Evolutionary conservation across 108 stramenopile species (phyloP), one percentile per base, ranked within the genome.

Genomic region (Conticribra weissflogii): DNA sequence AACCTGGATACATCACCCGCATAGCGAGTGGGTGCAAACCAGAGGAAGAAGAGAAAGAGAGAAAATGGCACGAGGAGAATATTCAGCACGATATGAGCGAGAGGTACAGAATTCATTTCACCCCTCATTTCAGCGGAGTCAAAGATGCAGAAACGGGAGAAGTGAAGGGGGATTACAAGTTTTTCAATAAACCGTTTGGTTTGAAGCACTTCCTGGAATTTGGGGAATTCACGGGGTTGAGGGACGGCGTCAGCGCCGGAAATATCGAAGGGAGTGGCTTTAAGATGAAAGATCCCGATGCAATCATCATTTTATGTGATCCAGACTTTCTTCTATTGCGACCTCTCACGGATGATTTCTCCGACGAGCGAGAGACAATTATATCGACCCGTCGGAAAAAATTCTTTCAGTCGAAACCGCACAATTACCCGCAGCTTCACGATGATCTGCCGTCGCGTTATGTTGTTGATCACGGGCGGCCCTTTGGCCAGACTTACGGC

Each of bases 241-340:
- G 53, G 12, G 75, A 74, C 54, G 45, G 23, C 18, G 32, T 19
- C 51, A 34, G 22, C n/a, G 32, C 1, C 55, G 36, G 62, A 75
- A 44, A n/a, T 27, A 24, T 24, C 15, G 5, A 3, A 8, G 51
- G 17, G 53, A 16, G 54, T 17, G 41, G 1, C 15, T 32, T 59
- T 41, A 34, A 57, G 32, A 62, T 82, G 73, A 68, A 68, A 2
- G 47, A 67, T 59, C 50, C 70, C 1, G 91, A 96, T 64, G 83
- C 76, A n/a, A 72, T 98, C 7, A 54, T 98, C 7, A 92, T 96
- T 23, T 72, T 98, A n/a, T 56, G 94, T 31, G 98, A 99, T 81
- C 98, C 98, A 12, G 98, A 99, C 71, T 93, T 97, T 88, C 63
- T 96, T 7, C 69, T 99, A 27, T 52, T 98, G 55, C 55, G 93